phyloP scores from a whole-genome alignment of 2,329 filamentous ascomycete species.

The Ophiostoma triangulosporum region DNA sequence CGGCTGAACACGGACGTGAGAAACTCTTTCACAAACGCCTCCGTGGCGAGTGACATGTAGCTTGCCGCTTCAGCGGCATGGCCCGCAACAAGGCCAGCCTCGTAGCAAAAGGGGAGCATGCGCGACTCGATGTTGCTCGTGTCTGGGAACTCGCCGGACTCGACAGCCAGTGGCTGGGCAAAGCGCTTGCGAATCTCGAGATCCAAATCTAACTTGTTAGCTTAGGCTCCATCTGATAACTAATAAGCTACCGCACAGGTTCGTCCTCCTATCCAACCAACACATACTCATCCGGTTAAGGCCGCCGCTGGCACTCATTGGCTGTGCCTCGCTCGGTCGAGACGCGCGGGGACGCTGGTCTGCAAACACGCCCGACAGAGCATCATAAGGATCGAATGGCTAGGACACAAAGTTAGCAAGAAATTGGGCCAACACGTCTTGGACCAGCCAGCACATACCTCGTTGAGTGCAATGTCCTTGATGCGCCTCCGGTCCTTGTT shows the following conservation, averaged over 20 bases:
- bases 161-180: slow-evolving; percentile 48
- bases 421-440: too few species aligned
- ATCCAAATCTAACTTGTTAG: slow-evolving; percentile 40
- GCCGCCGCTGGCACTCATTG: slow-evolving; percentile 51
- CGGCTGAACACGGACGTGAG: slow-evolving; percentile 49
- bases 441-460: slow-evolving; percentile 33
- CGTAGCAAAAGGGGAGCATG: slow-evolving; percentile 57
- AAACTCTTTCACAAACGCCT: slow-evolving; percentile 54
- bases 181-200: slow-evolving; percentile 55
- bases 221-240: neutral
- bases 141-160: slow-evolving; percentile 58
- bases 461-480: slow-evolving; percentile 49
- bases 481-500: slow-evolving; percentile 51
- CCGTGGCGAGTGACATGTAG: slow-evolving; percentile 51
- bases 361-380: slow-evolving; percentile 36
- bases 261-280: too few species aligned
- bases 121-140: slow-evolving; percentile 46
- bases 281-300: slow-evolving; percentile 69
- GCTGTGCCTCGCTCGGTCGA: slow-evolving; percentile 39
- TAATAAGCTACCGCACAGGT: too few species aligned
- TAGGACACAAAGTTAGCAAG: neutral
- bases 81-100: slow-evolving; percentile 46
- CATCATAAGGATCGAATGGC: slow-evolving; percentile 42
- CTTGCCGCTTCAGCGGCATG: slow-evolving; percentile 47
- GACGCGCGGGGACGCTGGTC: slow-evolving; percentile 34